A percentile compares a stretch with the other conserved stretches of the same genome.
phyloP scores from a whole-genome alignment of 225 moss, liverwort and hornwort species.

The Anthoceros angustus region DNA sequence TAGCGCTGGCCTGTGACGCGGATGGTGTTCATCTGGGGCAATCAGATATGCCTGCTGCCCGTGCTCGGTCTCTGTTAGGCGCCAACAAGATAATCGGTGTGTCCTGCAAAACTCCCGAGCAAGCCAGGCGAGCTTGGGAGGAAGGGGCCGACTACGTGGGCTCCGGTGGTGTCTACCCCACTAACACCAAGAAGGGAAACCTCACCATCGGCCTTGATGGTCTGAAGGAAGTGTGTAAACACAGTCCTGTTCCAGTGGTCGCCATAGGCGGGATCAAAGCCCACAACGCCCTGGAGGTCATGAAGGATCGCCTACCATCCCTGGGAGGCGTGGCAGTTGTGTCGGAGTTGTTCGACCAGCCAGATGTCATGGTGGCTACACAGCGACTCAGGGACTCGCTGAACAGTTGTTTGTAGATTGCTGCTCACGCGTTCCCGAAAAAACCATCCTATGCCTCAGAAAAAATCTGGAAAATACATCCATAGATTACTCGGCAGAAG shows the following conservation, averaged over 20 bases:
- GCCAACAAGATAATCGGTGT: conserved; percentile 75
- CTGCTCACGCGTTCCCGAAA: background rate
- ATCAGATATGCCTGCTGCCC: conserved; percentile 53
- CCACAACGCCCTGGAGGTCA: conserved; percentile 44
- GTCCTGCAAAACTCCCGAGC: conserved; percentile 84
- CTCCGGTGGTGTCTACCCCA: conserved; percentile 82
- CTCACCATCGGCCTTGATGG: conserved; percentile 72
- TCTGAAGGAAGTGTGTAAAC: conserved; percentile 48
- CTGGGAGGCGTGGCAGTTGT: conserved; percentile 75
- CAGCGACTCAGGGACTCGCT: conserved; percentile 16
- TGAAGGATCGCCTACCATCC: conserved; percentile 47
- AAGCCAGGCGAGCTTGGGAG: conserved; percentile 66
- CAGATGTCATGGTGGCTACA: conserved; percentile 45
- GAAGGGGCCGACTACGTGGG: conserved; percentile 91
- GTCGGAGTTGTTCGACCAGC: conserved; percentile 74
- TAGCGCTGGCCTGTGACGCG: conserved; percentile 77
- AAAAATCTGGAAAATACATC: too few species aligned
- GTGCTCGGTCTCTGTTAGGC: conserved; percentile 62
- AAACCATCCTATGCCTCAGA: background rate
- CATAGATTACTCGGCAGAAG: too few species aligned
- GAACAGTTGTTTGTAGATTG: background rate
- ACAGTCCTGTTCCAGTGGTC: conserved; percentile 67
- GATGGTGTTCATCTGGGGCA: conserved; percentile 94
- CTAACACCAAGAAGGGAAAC: conserved; percentile 69
- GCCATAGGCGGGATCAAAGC: conserved; percentile 78